phyloP scores from a whole-genome alignment of 768 basidiomycete species.

The Boletus reticulatus region DNA sequence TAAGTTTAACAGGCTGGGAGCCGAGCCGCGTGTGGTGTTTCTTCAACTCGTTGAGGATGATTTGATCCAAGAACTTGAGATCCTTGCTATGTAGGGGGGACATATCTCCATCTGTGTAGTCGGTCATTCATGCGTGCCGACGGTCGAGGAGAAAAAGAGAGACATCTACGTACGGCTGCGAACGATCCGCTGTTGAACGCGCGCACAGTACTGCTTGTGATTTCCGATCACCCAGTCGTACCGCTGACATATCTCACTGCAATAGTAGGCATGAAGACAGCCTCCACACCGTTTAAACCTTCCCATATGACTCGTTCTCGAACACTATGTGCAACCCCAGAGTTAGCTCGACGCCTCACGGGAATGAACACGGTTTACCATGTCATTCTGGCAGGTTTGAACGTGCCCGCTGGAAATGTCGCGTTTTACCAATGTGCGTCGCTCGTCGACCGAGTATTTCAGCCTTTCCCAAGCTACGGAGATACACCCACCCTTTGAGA shows the following conservation, averaged over 20 bases:
- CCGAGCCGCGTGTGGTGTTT: slow-evolving; percentile 15
- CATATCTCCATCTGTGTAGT: slow-evolving; percentile 21
- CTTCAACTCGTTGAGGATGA: slow-evolving; percentile 25
- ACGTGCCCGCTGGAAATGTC: slow-evolving; percentile 17
- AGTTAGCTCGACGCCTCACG: neutral
- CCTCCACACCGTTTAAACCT: slow-evolving; percentile 25
- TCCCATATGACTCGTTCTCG: slow-evolving; percentile 12
- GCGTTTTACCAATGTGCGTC: slow-evolving; percentile 16
- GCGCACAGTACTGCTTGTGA: slow-evolving; percentile 26
- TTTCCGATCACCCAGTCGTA: slow-evolving; percentile 26
- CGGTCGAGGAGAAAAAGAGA: too few species aligned
- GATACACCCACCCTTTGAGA: slow-evolving; percentile 17
- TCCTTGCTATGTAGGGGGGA: slow-evolving; percentile 21
- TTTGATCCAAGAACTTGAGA: slow-evolving; percentile 23
- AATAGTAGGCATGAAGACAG: slow-evolving; percentile 29
- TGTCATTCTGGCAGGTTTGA: slow-evolving; percentile 28
- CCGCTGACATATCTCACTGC: slow-evolving; percentile 24
- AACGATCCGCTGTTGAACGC: slow-evolving; percentile 18
- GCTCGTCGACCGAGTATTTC: slow-evolving; percentile 15
- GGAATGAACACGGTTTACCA: slow-evolving; percentile 1
- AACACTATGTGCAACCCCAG: slow-evolving; percentile 14
- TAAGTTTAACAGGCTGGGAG: slow-evolving; percentile 14
- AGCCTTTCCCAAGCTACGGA: slow-evolving; percentile 24
- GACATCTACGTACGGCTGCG: slow-evolving; percentile 14
- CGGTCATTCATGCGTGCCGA: neutral